Base-by-base conservation (phyloP, 2,329 filamentous ascomycete genomes). In the Tothia fuscella region DNA sequence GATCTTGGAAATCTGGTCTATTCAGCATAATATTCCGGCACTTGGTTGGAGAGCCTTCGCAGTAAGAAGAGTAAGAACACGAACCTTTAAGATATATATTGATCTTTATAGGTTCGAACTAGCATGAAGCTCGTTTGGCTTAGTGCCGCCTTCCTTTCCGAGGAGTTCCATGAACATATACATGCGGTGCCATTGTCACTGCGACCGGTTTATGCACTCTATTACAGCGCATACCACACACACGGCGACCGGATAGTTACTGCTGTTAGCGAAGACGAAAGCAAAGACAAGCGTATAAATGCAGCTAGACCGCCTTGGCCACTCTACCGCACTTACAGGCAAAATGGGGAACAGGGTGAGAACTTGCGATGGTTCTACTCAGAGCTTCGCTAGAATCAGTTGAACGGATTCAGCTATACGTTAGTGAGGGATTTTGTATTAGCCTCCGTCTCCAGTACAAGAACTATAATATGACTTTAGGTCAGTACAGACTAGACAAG, bases 381-480 rank as follows among this genome's bases (percentile, higher is more conserved):
- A 10, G n/a, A 31, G 29, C 29, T 31, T 31, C 29, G 17, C 29
- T 31, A 31, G 29, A 31, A 16, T 31, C 29, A n/a, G 29, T 31
- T 16, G 29, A 31, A 16, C 29, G 17, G 17, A 16, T 31, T 31
- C 29, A 31, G 29, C 29, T 31, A 10, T 31, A 16, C 17, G 9
- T 31, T 31, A 16, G 17, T 4, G 29, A 31, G 13, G 29, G 29
- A 31, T 31, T 5, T 31, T 31, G 29, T 10, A 31, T 31, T n/a
- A 16, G 29, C 29, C 29, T 31, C 17, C 29, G 29, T 31, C 29
- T 31, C n/a, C 29, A 31, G 29, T 31, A 31, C 29, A 31, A 31
- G 29, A 31, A 31, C 29, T 31, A n/a, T 31, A 16, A 31, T 31
- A 16, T 31, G 29, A 31, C 29, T 31, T 16, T 31, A 31, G 29